Percentiles rank a stretch among this genome's conserved stretches.
These are phyloP conservation scores for Aleurites moluccanus DNA, from an alignment of 441 rosid genomes.

Conservation along the genomic window DNA sequence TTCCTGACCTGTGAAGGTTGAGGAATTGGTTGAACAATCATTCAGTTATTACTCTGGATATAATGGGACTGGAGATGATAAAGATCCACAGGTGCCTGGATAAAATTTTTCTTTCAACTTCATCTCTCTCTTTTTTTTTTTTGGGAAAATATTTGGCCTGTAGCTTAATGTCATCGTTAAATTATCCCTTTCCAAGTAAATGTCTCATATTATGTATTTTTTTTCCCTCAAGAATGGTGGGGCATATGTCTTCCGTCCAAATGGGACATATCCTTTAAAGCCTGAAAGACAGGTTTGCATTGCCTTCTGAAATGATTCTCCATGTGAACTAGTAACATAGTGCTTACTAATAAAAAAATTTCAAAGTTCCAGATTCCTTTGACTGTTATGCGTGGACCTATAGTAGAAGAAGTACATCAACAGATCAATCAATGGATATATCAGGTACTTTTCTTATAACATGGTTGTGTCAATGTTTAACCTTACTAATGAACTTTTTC, in stretches of 20 bases:
- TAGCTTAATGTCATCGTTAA: slow-evolving; percentile 14
- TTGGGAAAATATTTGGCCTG: slow-evolving; percentile 6
- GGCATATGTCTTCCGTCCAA: slow-evolving; percentile 98
- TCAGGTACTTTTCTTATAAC: slow-evolving; percentile 54
- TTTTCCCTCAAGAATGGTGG: slow-evolving; percentile 63
- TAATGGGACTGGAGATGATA: slow-evolving; percentile 63
- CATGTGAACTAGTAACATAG: slow-evolving; percentile 17
- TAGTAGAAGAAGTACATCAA: slow-evolving; percentile 90
- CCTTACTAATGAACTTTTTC: neutral
- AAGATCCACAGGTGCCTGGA: slow-evolving; percentile 68
- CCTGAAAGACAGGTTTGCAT: slow-evolving; percentile 63
- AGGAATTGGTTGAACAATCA: slow-evolving; percentile 60
- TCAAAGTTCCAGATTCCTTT: slow-evolving; percentile 57
- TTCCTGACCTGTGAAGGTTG: slow-evolving; percentile 50
- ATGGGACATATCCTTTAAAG: slow-evolving; percentile 66
- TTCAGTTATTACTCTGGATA: slow-evolving; percentile 73
- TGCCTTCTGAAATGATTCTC: slow-evolving; percentile 22
- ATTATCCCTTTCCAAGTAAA: slow-evolving; percentile 16
- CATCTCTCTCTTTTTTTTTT: slow-evolving; percentile 3
- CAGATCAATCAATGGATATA: slow-evolving; percentile 83
- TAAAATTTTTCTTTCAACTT: slow-evolving; percentile 15
- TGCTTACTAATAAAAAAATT: slow-evolving; percentile 18
- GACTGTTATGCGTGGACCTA: slow-evolving; percentile 69
- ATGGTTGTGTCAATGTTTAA: slow-evolving; percentile 5
- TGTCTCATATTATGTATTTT: slow-evolving; percentile 16